Conservation (phyloP, 768 basidiomycete species). For the Mycena crocata region DNA sequence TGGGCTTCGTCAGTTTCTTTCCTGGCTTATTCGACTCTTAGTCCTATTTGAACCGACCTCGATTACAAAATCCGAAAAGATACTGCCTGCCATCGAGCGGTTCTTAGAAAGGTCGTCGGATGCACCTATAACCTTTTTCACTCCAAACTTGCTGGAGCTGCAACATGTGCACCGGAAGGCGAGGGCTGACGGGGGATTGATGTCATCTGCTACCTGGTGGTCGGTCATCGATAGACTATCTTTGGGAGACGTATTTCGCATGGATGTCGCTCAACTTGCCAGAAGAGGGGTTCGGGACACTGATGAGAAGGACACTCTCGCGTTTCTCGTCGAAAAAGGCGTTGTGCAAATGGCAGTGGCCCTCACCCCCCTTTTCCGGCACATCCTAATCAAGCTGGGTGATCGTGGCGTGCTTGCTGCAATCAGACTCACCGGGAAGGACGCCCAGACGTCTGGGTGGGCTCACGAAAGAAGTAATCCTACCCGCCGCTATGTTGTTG, state of each 20-base stretch:
- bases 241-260: conserved; percentile 75
- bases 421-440: conserved; percentile 62
- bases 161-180: conserved; percentile 61
- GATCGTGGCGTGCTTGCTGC: conserved; percentile 71
- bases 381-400: conserved; percentile 90
- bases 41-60: conserved; percentile 91
- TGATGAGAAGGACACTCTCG: conserved; percentile 55
- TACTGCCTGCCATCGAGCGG: conserved; percentile 71
- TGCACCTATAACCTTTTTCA: conserved; percentile 74
- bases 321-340: conserved; percentile 77
- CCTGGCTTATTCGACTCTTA: neutral
- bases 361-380: conserved; percentile 86
- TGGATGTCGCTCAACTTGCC: conserved; percentile 72
- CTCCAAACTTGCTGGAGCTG: conserved; percentile 91
- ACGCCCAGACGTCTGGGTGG: conserved; percentile 63
- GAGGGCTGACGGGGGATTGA: conserved; percentile 49
- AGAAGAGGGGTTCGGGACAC: conserved; percentile 56
- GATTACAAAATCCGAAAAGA: conserved; percentile 76
- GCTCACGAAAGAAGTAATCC: conserved; percentile 58
- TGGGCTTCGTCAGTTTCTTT: neutral
- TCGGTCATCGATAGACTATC: conserved; percentile 68
- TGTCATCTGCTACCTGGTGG: conserved; percentile 74
- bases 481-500: conserved; percentile 61
- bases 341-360: conserved; percentile 84
- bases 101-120: conserved; percentile 42